A percentile compares a stretch with the other conserved stretches of the same genome.
phyloP scores from a whole-genome alignment of 306 rosid species.

The barrel medic (Medicago truncatula) region DNA sequence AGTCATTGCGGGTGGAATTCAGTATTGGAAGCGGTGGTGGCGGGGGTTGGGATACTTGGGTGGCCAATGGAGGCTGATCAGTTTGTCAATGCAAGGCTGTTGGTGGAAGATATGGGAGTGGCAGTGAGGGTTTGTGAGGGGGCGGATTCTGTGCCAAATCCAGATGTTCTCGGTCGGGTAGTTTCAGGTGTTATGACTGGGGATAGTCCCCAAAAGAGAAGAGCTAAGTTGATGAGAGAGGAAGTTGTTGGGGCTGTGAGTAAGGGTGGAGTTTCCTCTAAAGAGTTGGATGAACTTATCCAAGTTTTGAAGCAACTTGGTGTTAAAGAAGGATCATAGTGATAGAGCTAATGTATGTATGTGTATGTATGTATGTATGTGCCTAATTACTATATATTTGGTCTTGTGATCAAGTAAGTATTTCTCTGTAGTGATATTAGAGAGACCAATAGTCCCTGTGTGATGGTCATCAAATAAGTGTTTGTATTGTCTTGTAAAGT shows the following conservation, averaged over 20 bases:
- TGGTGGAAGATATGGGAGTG: slow-evolving; percentile 62
- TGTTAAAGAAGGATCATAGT: slow-evolving; percentile 1
- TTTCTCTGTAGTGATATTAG: no score
- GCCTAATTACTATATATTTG: no score
- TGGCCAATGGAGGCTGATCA: slow-evolving; percentile 97
- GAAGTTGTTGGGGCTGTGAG: slow-evolving; percentile 47
- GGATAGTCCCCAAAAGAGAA: slow-evolving; percentile 41
- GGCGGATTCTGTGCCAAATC: slow-evolving; percentile 55
- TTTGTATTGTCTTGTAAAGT: no score
- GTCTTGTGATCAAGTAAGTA: no score
- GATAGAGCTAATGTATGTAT: neutral
- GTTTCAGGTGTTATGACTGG: slow-evolving; percentile 34
- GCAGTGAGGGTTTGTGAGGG: slow-evolving; percentile 62
- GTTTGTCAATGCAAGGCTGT: slow-evolving; percentile 53
- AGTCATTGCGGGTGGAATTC: slow-evolving; percentile 59
- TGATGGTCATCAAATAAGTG: neutral
- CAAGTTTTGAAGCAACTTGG: slow-evolving; percentile 40
- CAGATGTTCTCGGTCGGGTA: slow-evolving; percentile 47
- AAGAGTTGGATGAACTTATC: slow-evolving; percentile 51
- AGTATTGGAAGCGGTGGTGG: slow-evolving; percentile 55
- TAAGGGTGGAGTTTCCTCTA: slow-evolving; percentile 50
- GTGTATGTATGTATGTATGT: no score
- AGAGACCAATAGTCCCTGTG: no score
- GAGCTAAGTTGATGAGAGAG: slow-evolving; percentile 43
- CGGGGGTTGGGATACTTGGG: slow-evolving; percentile 60